Percentiles rank a stretch among this genome's conserved stretches.
Evolutionary conservation across 306 rosid genomes (phyloP).

Genomic region (Pterocarpus santalinus): DNA sequence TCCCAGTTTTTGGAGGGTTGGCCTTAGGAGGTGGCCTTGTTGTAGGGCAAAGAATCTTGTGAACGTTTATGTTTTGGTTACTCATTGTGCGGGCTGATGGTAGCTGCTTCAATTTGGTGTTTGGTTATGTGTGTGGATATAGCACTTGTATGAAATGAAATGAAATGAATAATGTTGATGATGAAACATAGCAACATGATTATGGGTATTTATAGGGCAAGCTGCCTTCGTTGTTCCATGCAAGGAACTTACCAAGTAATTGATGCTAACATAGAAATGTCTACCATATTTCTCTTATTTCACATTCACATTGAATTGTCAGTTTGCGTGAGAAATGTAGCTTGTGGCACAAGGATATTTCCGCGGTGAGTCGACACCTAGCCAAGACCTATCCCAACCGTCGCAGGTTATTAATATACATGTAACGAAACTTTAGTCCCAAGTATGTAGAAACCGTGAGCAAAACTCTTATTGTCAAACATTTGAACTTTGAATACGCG

Average conservation of each 20-base stretch:
- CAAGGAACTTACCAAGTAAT: constrained; percentile 24
- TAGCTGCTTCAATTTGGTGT: constrained; percentile 2
- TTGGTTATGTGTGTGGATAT: neutral
- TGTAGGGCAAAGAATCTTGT: neutral
- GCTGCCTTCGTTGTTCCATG: neutral
- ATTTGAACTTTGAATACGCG: neutral
- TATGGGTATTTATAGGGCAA: neutral
- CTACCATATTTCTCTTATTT: neutral
- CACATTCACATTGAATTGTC: neutral
- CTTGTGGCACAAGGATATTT: constrained; percentile 5
- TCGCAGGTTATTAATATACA: neutral
- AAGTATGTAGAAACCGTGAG: neutral
- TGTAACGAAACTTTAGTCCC: neutral
- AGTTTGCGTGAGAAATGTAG: neutral
- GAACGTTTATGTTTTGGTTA: neutral
- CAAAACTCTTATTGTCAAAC: neutral
- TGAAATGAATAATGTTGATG: neutral
- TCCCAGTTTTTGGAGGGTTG: neutral
- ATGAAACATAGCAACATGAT: neutral
- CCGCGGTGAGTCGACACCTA: neutral
- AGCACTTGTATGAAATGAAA: neutral
- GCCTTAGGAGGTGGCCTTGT: constrained; percentile 36
- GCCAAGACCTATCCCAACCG: neutral
- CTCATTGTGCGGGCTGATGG: neutral
- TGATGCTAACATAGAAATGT: constrained; percentile 2